Conservation (phyloP, 768 basidiomycete species). For the Austroboletus festivus region DNA sequence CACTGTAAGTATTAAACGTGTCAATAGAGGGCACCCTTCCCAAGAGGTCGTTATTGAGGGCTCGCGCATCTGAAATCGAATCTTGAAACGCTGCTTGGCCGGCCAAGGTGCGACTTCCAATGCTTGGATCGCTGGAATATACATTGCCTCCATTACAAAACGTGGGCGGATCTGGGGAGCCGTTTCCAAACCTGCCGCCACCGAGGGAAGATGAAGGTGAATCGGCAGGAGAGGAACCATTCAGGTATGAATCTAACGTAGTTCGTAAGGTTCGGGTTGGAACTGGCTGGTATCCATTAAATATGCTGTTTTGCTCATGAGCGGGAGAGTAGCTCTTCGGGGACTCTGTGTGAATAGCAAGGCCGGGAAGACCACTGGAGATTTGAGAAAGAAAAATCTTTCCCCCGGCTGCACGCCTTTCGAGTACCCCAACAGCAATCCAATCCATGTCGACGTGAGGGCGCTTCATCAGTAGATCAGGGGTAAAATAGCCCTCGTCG, state of each 20-base stretch:
- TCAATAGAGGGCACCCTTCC: conserved; percentile 37
- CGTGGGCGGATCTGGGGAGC: conserved; percentile 64
- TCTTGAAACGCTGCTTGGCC: conserved; percentile 42
- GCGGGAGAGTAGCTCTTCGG: conserved; percentile 42
- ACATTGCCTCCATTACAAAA: conserved; percentile 48
- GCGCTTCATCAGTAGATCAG: conserved; percentile 82
- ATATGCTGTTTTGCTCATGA: conserved; percentile 37
- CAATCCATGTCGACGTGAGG: conserved; percentile 66
- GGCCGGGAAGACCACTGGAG: conserved; percentile 49
- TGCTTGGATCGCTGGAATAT: conserved; percentile 36
- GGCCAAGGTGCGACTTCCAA: conserved; percentile 32
- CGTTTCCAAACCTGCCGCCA: conserved; percentile 57
- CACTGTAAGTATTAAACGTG: conserved; percentile 36
- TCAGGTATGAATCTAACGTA: conserved; percentile 63
- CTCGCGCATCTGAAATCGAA: conserved; percentile 37
- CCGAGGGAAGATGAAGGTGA: conserved; percentile 75
- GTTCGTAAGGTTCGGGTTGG: conserved; percentile 59
- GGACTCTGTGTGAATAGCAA: conserved; percentile 47
- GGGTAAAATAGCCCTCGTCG: conserved; percentile 82
- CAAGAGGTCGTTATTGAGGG: conserved; percentile 32
- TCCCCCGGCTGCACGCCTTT: conserved; percentile 46
- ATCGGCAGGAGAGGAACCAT: conserved; percentile 55
- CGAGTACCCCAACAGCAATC: conserved; percentile 60
- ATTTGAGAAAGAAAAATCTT: conserved; percentile 64
- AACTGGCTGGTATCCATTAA: conserved; percentile 62